These are phyloP conservation scores for Trapa incisa DNA, from an alignment of 345 rosid genomes.

Conservation along the genomic window DNA sequence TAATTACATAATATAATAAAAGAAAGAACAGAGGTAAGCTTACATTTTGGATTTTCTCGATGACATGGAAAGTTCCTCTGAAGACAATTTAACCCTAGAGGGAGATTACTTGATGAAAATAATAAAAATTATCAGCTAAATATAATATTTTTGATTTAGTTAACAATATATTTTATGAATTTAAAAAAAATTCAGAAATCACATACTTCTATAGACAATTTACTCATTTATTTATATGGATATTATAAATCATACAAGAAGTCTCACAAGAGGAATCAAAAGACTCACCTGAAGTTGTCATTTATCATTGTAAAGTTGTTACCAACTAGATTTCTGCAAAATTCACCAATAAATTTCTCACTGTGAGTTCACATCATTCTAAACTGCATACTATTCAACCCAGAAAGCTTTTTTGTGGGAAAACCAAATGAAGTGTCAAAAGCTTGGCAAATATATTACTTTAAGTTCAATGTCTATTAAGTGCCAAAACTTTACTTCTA, in stretches of 20 bases:
- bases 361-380: conserved; percentile 9
- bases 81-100: conserved; percentile 52
- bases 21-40: conserved; percentile 12
- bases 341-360: not conserved
- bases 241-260: not conserved
- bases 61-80: conserved; percentile 53
- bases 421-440: not conserved
- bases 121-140: not conserved
- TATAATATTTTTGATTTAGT: no score
- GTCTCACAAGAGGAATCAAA: not conserved
- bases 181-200: no score
- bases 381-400: not conserved
- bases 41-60: conserved; percentile 44
- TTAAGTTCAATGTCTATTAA: no score
- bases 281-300: conserved; percentile 33
- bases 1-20: not conserved
- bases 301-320: conserved; percentile 42
- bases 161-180: no score
- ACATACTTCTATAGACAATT: no score
- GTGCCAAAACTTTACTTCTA: no score
- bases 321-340: conserved; percentile 62
- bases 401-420: no score
- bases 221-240: not conserved
- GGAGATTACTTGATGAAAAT: conserved; percentile 16
- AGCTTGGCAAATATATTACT: no score